Conservation (phyloP, 2,329 filamentous ascomycete species). For the Neofusicoccum laricinum region DNA sequence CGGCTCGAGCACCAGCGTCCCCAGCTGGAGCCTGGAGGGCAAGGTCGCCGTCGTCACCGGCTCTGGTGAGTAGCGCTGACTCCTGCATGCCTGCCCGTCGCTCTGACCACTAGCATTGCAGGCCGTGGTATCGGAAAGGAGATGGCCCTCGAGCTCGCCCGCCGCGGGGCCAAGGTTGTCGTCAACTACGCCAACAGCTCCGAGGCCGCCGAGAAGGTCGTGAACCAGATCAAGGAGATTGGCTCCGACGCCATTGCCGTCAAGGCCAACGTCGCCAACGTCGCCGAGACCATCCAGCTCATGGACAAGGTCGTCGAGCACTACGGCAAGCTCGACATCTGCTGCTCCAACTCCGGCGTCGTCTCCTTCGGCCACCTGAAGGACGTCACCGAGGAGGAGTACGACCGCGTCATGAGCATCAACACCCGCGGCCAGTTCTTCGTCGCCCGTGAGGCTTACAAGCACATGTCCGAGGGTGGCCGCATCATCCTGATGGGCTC, state of each 20-base stretch:
- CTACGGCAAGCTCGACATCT: conserved; percentile 66
- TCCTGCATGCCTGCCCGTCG: not conserved
- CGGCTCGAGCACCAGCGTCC: conserved; percentile 32
- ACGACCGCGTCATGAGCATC: conserved; percentile 58
- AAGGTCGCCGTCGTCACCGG: conserved; percentile 55
- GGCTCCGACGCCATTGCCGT: conserved; percentile 63
- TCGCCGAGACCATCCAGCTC: conserved; percentile 60
- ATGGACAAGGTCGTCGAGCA: conserved; percentile 62
- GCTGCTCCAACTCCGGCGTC: conserved; percentile 66
- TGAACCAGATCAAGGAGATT: conserved; percentile 62
- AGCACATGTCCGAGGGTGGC: conserved; percentile 50
- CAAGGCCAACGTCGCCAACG: conserved; percentile 66
- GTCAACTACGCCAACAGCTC: conserved; percentile 67
- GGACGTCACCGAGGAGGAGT: conserved; percentile 54
- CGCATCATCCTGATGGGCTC: conserved; percentile 55
- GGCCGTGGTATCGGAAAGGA: conserved; percentile 65
- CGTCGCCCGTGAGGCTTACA: conserved; percentile 57
- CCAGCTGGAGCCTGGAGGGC: conserved; percentile 52
- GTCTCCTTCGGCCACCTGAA: conserved; percentile 54
- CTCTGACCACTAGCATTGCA: conserved; percentile 24
- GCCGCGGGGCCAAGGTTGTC: conserved; percentile 63
- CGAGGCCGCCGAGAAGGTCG: conserved; percentile 63
- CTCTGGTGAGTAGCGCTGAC: conserved; percentile 38
- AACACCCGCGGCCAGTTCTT: conserved; percentile 65
- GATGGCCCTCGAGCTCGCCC: conserved; percentile 64